Base-by-base conservation (phyloP, 225 moss, liverwort and hornwort species). In the Marchantia polymorpha region DNA sequence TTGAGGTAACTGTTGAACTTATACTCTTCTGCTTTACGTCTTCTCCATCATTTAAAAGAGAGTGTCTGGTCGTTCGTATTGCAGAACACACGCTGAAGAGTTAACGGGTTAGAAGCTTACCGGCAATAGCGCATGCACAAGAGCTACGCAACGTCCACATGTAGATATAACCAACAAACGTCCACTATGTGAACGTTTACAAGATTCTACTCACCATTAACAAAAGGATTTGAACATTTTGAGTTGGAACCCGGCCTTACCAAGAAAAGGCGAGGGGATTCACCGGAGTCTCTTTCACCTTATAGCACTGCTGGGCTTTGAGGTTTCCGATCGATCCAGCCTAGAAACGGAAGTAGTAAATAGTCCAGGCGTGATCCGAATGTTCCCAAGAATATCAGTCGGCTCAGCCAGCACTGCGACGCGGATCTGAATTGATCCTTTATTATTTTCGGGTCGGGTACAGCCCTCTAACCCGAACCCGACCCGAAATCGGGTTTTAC, bases 1-100 rank as follows among this genome's bases (percentile, higher is more conserved):
- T 99, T 51, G 97, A 99, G 97, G 97, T 97, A 82, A 76, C 48
- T 26, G n/a, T 48, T 64, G 7, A 22, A 26, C 47, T 48, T 4
- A 17, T 59, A 27, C 14, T 7, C 39, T 61, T 30, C n/a, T 12
- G 23, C 52, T 73, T 49, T 13, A 74, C 0, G n/a, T 71, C 39
- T 39, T 39, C 5, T 39, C 39, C 39, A 39, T 2, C 39, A 39
- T 39, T 39, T 5, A 39, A 39, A 39, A 39, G 39, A 39, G 39
- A 2, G 39, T 39, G 39, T 39, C 39, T 39, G 3, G 39, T 39
- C 5, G 39, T 2, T 39, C 39, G 5, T 39, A 39, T 39, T 39
- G 39, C 39, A 39, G 39, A 39, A 39, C 39, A 39, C 39, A 39
- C 39, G 39, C 3, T 39, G 39, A 39, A 39, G 39, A 39, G 39